Percentiles rank a stretch among this genome's conserved stretches.
Evolutionary conservation across 345 rosid genomes (phyloP).

Genomic region (Linum trigynum): DNA sequence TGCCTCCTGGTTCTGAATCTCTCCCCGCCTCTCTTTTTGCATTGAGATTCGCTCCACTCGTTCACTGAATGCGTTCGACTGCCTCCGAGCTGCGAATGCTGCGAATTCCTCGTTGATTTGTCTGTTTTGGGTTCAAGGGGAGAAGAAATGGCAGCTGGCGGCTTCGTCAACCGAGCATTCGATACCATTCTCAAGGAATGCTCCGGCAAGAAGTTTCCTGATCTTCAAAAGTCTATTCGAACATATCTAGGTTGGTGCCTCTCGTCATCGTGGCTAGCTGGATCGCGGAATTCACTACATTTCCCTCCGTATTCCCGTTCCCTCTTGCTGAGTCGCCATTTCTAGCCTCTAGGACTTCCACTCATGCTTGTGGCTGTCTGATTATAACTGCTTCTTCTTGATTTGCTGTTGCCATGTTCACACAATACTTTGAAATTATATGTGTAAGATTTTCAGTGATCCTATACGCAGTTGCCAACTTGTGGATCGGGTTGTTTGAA

Average conservation of each 20-base stretch:
- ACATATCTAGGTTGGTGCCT: conserved; percentile 51
- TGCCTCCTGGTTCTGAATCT: neutral
- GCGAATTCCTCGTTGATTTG: neutral
- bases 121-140: neutral
- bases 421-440: neutral
- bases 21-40: neutral
- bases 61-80: neutral
- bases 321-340: neutral
- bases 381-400: neutral
- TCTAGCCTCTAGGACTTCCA: neutral
- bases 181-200: conserved; percentile 96
- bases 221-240: conserved; percentile 78
- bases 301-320: neutral
- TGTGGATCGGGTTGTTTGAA: neutral
- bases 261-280: neutral
- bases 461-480: neutral
- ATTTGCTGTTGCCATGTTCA: neutral
- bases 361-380: neutral
- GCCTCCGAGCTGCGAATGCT: neutral
- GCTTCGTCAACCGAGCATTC: conserved; percentile 83
- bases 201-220: conserved; percentile 66
- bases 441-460: neutral
- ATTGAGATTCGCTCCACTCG: neutral
- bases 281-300: neutral
- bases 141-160: conserved; percentile 70